Percentiles rank a stretch among this genome's conserved stretches.
These are phyloP conservation scores for Backusella circina DNA, from an alignment of 192 early-diverging fungal genomes.

Conservation along the genomic window DNA sequence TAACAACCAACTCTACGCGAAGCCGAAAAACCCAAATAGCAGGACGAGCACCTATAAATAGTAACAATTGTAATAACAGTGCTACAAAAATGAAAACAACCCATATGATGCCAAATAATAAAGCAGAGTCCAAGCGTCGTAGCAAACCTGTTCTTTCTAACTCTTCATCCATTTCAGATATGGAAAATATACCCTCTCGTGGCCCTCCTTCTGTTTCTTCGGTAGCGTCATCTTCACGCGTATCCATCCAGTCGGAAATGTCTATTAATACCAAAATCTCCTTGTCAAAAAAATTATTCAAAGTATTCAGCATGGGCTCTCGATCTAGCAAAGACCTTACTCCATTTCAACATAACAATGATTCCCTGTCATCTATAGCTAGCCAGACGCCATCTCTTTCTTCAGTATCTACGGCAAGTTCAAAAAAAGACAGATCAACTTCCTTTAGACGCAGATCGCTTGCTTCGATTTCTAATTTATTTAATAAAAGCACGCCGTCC, in stretches of 20 bases:
- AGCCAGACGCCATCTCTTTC: not conserved
- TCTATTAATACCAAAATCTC: constrained; percentile 25
- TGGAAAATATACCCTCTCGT: not conserved
- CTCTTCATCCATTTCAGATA: constrained; percentile 1
- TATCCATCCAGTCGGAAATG: constrained; percentile 19
- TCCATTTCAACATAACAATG: not conserved
- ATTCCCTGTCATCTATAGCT: not conserved
- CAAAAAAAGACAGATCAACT: not conserved
- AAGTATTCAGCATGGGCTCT: constrained; percentile 34
- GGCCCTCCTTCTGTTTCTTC: constrained; percentile 20
- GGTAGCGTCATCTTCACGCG: not conserved
- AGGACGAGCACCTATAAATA: not conserved
- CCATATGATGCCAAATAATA: not conserved
- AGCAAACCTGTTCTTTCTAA: not conserved
- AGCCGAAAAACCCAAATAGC: not conserved
- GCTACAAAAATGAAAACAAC: not conserved
- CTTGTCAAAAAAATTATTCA: constrained; percentile 20
- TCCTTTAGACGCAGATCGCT: constrained; percentile 27
- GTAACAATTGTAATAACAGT: not conserved
- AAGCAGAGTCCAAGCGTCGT: not conserved
- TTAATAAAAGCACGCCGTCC: constrained; percentile 14
- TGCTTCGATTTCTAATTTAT: constrained; percentile 17
- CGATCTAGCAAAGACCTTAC: constrained; percentile 5
- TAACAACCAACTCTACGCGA: not conserved
- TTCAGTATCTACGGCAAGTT: not conserved